These are phyloP conservation scores for Beauveria rudraprayagi DNA, from an alignment of 2,329 filamentous ascomycete species.

Conservation along the genomic window DNA sequence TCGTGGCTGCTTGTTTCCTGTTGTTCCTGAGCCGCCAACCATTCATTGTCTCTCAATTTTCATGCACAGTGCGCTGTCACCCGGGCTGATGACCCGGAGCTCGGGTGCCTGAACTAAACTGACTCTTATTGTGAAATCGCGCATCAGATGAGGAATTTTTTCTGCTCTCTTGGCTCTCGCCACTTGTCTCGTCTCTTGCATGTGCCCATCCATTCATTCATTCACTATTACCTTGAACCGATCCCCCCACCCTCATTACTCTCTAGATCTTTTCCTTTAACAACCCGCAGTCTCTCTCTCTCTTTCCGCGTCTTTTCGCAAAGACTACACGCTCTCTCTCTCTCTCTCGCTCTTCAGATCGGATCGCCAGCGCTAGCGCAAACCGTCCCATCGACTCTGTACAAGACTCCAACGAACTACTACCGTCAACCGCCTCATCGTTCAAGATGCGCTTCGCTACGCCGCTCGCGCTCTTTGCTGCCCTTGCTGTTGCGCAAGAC, in stretches of 20 bases:
- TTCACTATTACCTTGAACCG: not conserved
- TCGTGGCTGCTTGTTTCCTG: not conserved
- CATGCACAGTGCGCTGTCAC: not conserved
- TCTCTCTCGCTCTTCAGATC: not conserved
- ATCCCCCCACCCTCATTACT: not conserved
- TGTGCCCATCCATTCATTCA: not conserved
- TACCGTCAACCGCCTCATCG: not conserved
- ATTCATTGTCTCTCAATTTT: no score
- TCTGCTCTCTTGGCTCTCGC: not conserved
- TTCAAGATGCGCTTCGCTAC: constrained; percentile 39
- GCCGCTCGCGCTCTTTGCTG: constrained; percentile 34
- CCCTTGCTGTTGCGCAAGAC: constrained; percentile 29
- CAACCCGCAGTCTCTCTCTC: not conserved
- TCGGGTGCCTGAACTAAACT: not conserved
- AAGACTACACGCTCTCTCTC: not conserved
- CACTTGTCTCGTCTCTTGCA: not conserved
- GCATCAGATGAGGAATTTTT: not conserved
- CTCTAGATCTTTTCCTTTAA: not conserved
- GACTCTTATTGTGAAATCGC: not conserved
- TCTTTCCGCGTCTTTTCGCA: not conserved
- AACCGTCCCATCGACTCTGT: not conserved
- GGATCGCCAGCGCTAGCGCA: not conserved
- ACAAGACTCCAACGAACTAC: not conserved
- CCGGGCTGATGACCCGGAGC: not conserved
- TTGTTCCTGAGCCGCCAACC: not conserved